These are phyloP conservation scores for Chlamydomonas schloesseri DNA, from an alignment of 139 green algal species.

Conservation along the genomic window DNA sequence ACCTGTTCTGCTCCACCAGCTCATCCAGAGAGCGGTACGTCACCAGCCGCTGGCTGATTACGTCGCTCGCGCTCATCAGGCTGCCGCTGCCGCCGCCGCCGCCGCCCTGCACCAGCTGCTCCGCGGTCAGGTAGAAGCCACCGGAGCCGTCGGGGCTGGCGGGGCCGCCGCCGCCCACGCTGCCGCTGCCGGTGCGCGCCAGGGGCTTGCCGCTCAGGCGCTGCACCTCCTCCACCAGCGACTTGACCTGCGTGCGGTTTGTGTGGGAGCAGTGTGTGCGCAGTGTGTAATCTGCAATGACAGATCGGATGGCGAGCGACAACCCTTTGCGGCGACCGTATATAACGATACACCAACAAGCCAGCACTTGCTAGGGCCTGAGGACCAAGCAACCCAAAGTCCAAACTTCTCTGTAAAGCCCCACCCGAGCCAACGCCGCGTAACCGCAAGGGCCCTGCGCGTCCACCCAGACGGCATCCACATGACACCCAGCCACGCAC, in stretches of 20 bases:
- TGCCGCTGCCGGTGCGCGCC: slow-evolving; percentile 22
- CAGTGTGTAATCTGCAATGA: background rate
- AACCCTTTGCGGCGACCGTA: too few species aligned
- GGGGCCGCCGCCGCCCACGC: background rate
- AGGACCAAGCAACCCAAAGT: too few species aligned
- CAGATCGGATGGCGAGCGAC: background rate
- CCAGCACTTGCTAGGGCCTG: too few species aligned
- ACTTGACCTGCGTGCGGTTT: slow-evolving; percentile 37
- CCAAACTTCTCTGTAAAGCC: background rate
- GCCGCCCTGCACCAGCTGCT: slow-evolving; percentile 30
- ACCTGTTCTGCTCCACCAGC: slow-evolving; percentile 64
- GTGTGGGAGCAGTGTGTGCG: background rate
- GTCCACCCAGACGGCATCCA: too few species aligned
- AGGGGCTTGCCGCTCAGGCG: slow-evolving; percentile 44
- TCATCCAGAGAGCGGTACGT: slow-evolving; percentile 52
- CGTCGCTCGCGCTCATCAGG: slow-evolving; percentile 17
- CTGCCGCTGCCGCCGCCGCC: too few species aligned
- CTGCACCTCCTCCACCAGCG: slow-evolving; percentile 50
- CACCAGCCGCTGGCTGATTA: slow-evolving; percentile 50
- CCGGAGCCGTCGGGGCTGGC: background rate
- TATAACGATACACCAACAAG: too few species aligned
- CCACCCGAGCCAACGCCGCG: too few species aligned
- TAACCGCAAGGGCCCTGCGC: too few species aligned
- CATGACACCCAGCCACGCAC: background rate
- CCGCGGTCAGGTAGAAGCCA: background rate